phyloP scores from a whole-genome alignment of 176 grass and related monocot genomes.

The Oryza meyeriana region DNA sequence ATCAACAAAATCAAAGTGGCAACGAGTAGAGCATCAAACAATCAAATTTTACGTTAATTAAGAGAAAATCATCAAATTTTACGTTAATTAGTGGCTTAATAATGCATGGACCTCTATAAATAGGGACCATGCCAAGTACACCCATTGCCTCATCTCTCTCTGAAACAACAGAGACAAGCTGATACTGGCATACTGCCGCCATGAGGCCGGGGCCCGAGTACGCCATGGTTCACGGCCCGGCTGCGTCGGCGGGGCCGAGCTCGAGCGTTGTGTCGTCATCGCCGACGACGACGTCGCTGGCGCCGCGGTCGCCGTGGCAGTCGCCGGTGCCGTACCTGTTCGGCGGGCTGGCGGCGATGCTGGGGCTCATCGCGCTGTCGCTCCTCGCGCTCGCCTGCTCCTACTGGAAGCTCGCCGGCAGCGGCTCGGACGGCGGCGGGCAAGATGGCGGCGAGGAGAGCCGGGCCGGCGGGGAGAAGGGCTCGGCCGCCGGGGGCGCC shows the following conservation, averaged over 20 bases:
- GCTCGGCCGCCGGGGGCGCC: background rate
- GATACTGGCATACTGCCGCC: background rate
- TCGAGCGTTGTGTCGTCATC: background rate
- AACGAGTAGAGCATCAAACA: no score
- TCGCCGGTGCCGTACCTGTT: slow-evolving; percentile 86
- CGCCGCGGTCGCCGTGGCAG: slow-evolving; percentile 50
- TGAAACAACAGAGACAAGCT: slow-evolving; percentile 3
- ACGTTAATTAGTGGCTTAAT: background rate
- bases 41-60: no score
- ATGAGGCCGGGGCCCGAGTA: slow-evolving; percentile 56
- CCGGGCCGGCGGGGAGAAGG: slow-evolving; percentile 7
- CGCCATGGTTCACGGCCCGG: slow-evolving; percentile 35
- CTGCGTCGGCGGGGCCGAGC: slow-evolving; percentile 7
- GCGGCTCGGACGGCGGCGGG: background rate
- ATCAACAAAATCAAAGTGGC: no score
- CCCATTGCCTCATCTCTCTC: background rate
- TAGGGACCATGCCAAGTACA: background rate
- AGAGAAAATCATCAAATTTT: no score
- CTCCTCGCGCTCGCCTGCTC: slow-evolving; percentile 83
- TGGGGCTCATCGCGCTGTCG: slow-evolving; percentile 79
- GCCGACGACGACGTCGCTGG: background rate
- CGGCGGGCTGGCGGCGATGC: slow-evolving; percentile 71
- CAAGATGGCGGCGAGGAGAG: background rate
- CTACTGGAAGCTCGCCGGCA: slow-evolving; percentile 78
- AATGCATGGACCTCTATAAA: slow-evolving; percentile 23